phyloP scores from a whole-genome alignment of 2,329 filamentous ascomycete species.

The Fusarium setosum region DNA sequence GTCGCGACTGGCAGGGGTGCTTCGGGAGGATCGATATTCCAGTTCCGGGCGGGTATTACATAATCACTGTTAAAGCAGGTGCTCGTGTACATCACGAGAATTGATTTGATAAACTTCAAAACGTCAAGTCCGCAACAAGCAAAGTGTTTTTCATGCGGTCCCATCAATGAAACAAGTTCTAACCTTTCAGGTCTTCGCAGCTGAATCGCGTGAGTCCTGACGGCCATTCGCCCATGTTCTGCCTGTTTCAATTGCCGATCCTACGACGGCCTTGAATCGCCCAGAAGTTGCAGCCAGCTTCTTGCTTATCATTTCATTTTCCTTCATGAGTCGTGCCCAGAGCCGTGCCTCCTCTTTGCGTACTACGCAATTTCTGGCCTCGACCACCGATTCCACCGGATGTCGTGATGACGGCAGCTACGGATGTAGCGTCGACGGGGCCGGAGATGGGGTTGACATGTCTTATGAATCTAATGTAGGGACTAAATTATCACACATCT shows the following conservation, averaged over 20 bases:
- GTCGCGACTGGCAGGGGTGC: constrained; percentile 40
- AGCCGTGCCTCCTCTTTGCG: not conserved
- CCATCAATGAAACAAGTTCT: no score
- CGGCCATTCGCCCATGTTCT: no score
- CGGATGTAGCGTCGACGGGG: not conserved
- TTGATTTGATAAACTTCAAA: not conserved
- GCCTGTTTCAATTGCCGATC: no score
- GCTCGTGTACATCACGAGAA: no score
- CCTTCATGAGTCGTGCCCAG: no score
- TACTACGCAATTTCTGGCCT: not conserved
- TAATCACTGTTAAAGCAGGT: no score
- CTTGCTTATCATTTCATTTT: no score
- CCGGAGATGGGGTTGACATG: constrained; percentile 9
- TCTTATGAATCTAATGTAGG: constrained; percentile 15
- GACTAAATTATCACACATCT: constrained; percentile 9
- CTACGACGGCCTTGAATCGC: no score
- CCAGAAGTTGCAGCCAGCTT: no score
- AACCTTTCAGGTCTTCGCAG: no score
- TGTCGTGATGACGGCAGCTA: not conserved
- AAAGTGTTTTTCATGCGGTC: no score
- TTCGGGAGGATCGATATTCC: constrained; percentile 32
- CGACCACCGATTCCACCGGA: not conserved
- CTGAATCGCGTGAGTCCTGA: no score
- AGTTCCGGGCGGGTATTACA: constrained; percentile 4
- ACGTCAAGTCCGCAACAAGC: not conserved